phyloP scores from a whole-genome alignment of 202 grass and related monocot species.

The Brachypodium distachyon region DNA sequence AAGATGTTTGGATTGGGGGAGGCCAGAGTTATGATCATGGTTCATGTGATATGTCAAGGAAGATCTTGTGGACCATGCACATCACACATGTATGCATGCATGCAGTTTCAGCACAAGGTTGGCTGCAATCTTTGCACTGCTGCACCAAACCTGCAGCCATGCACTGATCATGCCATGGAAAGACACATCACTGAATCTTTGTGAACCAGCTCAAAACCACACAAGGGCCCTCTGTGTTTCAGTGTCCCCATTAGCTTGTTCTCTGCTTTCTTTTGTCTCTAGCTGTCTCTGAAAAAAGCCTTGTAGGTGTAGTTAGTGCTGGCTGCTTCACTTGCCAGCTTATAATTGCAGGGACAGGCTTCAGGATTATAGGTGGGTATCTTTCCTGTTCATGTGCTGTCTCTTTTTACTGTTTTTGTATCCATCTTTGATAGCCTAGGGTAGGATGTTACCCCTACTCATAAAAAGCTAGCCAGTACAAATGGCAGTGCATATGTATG shows the following conservation, averaged over 20 bases:
- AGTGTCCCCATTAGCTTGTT: slow-evolving; percentile 50
- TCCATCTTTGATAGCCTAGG: slow-evolving; percentile 27
- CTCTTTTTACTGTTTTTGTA: slow-evolving; percentile 50
- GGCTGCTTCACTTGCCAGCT: slow-evolving; percentile 28
- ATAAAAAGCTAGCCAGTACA: slow-evolving; percentile 20
- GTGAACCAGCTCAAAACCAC: slow-evolving; percentile 26
- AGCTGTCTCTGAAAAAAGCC: slow-evolving; percentile 54
- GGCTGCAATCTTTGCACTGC: slow-evolving; percentile 23
- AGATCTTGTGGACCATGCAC: slow-evolving; percentile 64
- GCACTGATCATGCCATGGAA: slow-evolving; percentile 50
- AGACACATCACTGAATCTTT: slow-evolving; percentile 55
- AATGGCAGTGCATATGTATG: slow-evolving; percentile 22
- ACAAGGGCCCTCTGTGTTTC: slow-evolving; percentile 38
- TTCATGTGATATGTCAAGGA: slow-evolving; percentile 52
- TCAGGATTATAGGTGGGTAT: slow-evolving; percentile 34
- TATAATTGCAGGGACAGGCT: slow-evolving; percentile 34
- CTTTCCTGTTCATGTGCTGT: slow-evolving; percentile 47
- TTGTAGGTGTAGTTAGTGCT: slow-evolving; percentile 23
- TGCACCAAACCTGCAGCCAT: slow-evolving; percentile 31
- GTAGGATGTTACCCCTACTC: slow-evolving; percentile 5
- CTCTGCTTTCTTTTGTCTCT: slow-evolving; percentile 55
- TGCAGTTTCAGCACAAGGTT: slow-evolving; percentile 33
- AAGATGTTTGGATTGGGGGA: slow-evolving; percentile 67
- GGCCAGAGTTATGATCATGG: slow-evolving; percentile 49
- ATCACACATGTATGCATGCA: slow-evolving; percentile 38